Evolutionary conservation across 2,329 filamentous ascomycete species (phyloP).

Genomic region (Drechslerella dactyloides): DNA sequence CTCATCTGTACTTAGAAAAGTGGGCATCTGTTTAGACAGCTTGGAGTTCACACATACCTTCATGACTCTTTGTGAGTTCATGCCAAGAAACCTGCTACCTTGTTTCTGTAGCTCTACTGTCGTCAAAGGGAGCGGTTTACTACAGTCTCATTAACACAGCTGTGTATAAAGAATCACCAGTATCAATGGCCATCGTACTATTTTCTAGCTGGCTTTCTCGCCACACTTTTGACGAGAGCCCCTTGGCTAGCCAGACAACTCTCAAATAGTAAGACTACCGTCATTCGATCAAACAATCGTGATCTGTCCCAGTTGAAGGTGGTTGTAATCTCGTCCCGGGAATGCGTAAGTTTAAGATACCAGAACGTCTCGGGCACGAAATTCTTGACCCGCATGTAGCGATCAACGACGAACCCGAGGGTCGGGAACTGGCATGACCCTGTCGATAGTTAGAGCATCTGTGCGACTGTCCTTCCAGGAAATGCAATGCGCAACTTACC

Average conservation of each 20-base stretch:
- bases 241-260: constrained; percentile 76
- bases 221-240: constrained; percentile 81
- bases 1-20: not conserved
- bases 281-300: constrained; percentile 85
- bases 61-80: constrained; percentile 92
- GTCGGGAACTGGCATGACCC: constrained; percentile 96
- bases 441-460: constrained; percentile 56
- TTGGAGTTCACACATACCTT: constrained; percentile 60
- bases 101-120: constrained; percentile 97
- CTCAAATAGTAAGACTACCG: constrained; percentile 82
- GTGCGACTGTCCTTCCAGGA: constrained; percentile 7
- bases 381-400: constrained; percentile 90
- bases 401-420: constrained; percentile 93
- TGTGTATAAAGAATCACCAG: constrained; percentile 1
- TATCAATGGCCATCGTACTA: constrained; percentile 61
- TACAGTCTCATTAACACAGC: constrained; percentile 14
- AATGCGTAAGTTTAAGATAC: constrained; percentile 84
- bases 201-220: constrained; percentile 89
- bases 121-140: constrained; percentile 84
- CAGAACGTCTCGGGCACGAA: constrained; percentile 93
- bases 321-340: constrained; percentile 77
- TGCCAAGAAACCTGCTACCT: constrained; percentile 83
- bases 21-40: not conserved
- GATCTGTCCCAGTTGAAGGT: constrained; percentile 82
- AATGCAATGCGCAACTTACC: constrained; percentile 62